A percentile compares a stretch with the other conserved stretches of the same genome.
These are phyloP conservation scores for Ceratobasidium sp. DNA, from an alignment of 1,284 basidiomycete species.

Conservation along the genomic window DNA sequence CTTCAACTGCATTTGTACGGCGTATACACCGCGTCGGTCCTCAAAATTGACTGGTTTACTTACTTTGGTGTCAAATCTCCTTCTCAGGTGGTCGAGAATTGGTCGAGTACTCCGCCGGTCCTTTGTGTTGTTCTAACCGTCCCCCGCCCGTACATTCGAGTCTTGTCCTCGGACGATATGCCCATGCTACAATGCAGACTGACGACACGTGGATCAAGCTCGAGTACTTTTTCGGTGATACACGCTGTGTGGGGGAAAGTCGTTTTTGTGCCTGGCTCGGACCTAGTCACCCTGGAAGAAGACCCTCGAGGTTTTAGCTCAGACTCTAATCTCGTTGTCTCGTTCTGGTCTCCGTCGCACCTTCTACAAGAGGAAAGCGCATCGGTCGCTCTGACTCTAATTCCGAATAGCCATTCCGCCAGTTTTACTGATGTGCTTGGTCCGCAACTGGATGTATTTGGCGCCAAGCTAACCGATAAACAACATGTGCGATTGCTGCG, in stretches of 20 bases:
- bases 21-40: background rate
- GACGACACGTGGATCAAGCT: too few species aligned
- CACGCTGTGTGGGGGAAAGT: conserved; percentile 15
- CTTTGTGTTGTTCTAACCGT: conserved; percentile 22
- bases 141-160: background rate
- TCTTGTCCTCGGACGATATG: background rate
- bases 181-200: too few species aligned
- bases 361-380: background rate
- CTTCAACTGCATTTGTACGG: conserved; percentile 20
- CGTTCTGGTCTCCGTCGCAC: background rate
- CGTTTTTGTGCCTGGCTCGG: too few species aligned
- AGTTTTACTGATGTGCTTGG: background rate
- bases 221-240: background rate
- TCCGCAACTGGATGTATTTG: background rate
- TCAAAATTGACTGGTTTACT: background rate
- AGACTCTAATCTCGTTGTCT: conserved; percentile 1
- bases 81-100: background rate
- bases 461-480: background rate
- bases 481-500: background rate
- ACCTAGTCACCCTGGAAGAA: background rate
- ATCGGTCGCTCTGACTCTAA: background rate
- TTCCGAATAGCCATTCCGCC: background rate
- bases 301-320: background rate
- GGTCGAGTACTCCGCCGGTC: background rate
- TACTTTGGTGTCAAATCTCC: background rate